phyloP scores from a whole-genome alignment of 164 flowering plant genomes.

The Umbellularia californica region DNA sequence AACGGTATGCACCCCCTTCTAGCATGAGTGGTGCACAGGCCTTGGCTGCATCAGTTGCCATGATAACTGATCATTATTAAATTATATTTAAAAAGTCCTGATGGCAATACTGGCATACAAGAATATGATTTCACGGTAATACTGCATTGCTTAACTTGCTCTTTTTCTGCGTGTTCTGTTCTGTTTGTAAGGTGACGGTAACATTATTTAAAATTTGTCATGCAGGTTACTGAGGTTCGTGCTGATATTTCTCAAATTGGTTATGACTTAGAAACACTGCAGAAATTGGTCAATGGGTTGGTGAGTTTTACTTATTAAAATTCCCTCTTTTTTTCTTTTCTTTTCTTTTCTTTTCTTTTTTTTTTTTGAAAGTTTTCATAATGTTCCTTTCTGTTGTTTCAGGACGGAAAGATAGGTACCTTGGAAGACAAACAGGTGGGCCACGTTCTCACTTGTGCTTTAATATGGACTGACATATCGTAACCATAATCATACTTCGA shows the following conservation, averaged over 20 bases:
- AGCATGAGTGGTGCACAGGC: too few relatives aligned
- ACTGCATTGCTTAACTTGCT: slow-evolving; percentile 3
- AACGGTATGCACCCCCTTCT: too few relatives aligned
- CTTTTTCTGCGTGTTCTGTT: neutral
- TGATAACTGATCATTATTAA: too few relatives aligned
- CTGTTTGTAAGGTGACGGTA: neutral
- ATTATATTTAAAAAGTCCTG: too few relatives aligned
- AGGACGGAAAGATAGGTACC: slow-evolving; percentile 65
- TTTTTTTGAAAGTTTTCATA: neutral
- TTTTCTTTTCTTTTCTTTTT: too few relatives aligned
- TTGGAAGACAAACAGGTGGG: slow-evolving; percentile 73
- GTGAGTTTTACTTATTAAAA: slow-evolving; percentile 8
- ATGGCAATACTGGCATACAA: too few relatives aligned
- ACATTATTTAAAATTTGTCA: neutral
- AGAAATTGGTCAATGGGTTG: slow-evolving; percentile 38
- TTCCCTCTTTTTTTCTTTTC: neutral
- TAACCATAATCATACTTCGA: too few relatives aligned
- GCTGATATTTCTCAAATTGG: slow-evolving; percentile 46
- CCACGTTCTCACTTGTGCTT: neutral
- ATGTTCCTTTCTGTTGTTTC: slow-evolving; percentile 14
- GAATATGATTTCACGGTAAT: neutral
- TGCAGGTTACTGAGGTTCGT: slow-evolving; percentile 58
- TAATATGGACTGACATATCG: neutral
- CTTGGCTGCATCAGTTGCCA: too few relatives aligned
- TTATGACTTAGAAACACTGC: slow-evolving; percentile 41